These are phyloP conservation scores for Chlorella ohadii DNA, from an alignment of 139 green algal species.

Conservation along the genomic window DNA sequence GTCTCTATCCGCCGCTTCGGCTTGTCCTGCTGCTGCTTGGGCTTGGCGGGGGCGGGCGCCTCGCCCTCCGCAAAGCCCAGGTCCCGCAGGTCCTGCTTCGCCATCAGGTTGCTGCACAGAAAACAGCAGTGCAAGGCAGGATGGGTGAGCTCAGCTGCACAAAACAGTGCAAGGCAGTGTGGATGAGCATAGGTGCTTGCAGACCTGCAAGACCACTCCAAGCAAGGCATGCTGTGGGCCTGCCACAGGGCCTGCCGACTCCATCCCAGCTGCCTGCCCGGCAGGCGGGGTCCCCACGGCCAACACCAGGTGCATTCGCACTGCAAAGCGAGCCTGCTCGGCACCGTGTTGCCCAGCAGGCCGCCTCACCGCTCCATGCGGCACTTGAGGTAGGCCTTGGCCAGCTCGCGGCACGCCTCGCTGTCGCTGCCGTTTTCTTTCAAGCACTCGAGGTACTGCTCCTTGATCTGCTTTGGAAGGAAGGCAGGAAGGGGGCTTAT, in stretches of 20 bases:
- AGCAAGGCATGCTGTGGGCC: too few species aligned
- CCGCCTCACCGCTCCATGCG: conserved; percentile 86
- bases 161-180: too few species aligned
- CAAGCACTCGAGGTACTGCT: conserved; percentile 87
- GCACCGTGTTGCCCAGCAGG: not conserved
- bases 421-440: conserved; percentile 65
- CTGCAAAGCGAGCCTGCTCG: too few species aligned
- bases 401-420: conserved; percentile 71
- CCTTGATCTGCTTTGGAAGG: conserved; percentile 65
- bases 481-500: not conserved
- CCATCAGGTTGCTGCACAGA: conserved; percentile 82
- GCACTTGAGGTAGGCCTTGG: conserved; percentile 89
- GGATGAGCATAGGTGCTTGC: too few species aligned
- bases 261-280: too few species aligned
- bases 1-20: conserved; percentile 26
- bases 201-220: too few species aligned
- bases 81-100: conserved; percentile 72
- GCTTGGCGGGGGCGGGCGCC: conserved; percentile 1
- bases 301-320: too few species aligned
- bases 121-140: too few species aligned
- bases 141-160: too few species aligned
- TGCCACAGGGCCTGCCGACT: too few species aligned
- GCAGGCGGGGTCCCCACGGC: too few species aligned
- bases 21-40: conserved; percentile 6
- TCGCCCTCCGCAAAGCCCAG: conserved; percentile 70